Evolutionary conservation across 2,329 filamentous ascomycete species (phyloP).

Genomic region (Knoxdaviesia capensis): DNA sequence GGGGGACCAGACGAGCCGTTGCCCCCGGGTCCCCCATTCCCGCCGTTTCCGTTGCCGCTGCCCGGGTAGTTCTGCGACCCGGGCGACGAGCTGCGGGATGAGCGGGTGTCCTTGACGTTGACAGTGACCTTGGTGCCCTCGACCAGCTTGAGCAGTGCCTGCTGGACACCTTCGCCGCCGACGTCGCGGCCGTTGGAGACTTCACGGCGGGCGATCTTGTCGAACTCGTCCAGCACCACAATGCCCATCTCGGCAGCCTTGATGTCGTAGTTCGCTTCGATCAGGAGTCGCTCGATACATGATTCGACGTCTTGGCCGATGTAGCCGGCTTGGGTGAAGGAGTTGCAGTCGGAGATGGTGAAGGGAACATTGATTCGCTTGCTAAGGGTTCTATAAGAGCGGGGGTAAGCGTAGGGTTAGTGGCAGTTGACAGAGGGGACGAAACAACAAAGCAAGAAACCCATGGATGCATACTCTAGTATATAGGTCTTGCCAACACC

Average conservation of each 20-base stretch:
- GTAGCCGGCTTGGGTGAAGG: constrained; percentile 90
- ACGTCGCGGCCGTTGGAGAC: constrained; percentile 83
- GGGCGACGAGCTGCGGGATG: constrained; percentile 28
- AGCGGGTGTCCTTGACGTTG: constrained; percentile 62
- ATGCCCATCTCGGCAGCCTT: constrained; percentile 76
- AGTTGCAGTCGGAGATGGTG: constrained; percentile 87
- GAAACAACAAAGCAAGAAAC: background rate
- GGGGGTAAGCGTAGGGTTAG: constrained; percentile 6
- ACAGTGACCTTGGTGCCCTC: constrained; percentile 89
- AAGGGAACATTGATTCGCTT: constrained; percentile 89
- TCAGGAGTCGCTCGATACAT: constrained; percentile 75
- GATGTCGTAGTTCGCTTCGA: constrained; percentile 78
- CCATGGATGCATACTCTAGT: constrained; percentile 31
- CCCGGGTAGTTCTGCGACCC: constrained; percentile 28
- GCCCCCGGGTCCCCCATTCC: too few species aligned
- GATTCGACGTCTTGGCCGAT: constrained; percentile 97
- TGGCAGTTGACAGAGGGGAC: background rate
- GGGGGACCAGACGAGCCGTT: constrained; percentile 21
- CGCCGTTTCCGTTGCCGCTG: too few species aligned
- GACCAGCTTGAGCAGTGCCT: constrained; percentile 85
- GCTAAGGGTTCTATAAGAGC: constrained; percentile 53
- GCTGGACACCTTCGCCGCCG: constrained; percentile 88
- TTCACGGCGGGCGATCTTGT: constrained; percentile 85
- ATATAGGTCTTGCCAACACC: constrained; percentile 96
- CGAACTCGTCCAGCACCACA: constrained; percentile 88